Base-by-base conservation (phyloP, 805 yeast species). In the Nadsonia fulvescens region DNA sequence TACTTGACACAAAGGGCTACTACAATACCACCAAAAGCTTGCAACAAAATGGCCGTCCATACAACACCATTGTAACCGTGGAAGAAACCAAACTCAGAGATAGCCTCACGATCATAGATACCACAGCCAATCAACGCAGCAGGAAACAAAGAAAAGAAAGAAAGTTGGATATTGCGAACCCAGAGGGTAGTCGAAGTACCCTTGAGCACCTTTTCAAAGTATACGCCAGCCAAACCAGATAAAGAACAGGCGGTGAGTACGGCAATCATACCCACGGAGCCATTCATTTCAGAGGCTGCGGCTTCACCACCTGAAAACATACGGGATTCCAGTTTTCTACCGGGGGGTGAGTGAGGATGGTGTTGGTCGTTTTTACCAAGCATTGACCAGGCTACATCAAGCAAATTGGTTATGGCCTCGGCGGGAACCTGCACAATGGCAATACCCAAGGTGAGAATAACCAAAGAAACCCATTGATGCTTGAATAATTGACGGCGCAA, bases 191-290 rank as follows among this genome's bases (percentile, higher is more conserved):
- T 42, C 27, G 38, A 41, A 11, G 51, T 30, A 20, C 53, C 54
- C 36, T 54, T 54, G 27, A 54, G 44, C 15, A 51, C 56, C 35
- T 51, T 51, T 27, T 54, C 59, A 35, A 54, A 52, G 40, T 54
- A 54, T 20, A 54, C 55, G n/a, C 59, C 59, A 5, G 59, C 59
- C 19, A 54, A 39, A 5, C 59, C 59, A 12, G 51, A 42, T 20
- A 53, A 36, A 6, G 49, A 33, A 32, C 59, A 54, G 7, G 59
- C 57, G 14, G 43, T 25, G 5, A 40, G 26, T 15, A 54, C 59
- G 8, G 58, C 55, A 7, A 43, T 28, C 5, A 54, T 36, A 2
- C 59, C 59, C 4, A 47, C 32, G 8, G 34, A 27, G 6, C 33
- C 28, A 28, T 42, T 42, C 45, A 42, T 43, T 4, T 21, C 34